Percentiles rank a stretch among this genome's conserved stretches.
phyloP scores from a whole-genome alignment of 2,329 filamentous ascomycete species.

The Ascochyta lentis region DNA sequence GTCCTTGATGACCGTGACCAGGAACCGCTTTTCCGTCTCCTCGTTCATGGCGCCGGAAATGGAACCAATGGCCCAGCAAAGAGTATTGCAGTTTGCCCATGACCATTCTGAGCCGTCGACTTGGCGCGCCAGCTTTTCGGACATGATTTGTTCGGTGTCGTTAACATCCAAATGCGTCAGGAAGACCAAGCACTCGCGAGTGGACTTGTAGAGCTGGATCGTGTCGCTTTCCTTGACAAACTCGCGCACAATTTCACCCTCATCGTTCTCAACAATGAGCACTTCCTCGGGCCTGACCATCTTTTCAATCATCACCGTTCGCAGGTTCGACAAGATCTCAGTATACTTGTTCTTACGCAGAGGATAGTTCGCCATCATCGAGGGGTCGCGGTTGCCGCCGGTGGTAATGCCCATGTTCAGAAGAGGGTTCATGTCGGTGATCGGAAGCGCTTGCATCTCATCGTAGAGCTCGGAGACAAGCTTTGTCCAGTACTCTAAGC shows the following conservation, averaged over 20 bases:
- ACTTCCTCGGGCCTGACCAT: slow-evolving; percentile 99
- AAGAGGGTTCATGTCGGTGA: slow-evolving; percentile 90
- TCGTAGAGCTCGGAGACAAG: slow-evolving; percentile 97
- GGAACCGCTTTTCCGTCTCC: slow-evolving; percentile 97
- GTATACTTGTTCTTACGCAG: slow-evolving; percentile 98
- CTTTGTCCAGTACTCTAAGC: slow-evolving; percentile 98
- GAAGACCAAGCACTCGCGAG: slow-evolving; percentile 94
- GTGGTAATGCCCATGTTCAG: slow-evolving; percentile 79
- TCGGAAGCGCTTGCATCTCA: slow-evolving; percentile 96
- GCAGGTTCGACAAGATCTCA: slow-evolving; percentile 89
- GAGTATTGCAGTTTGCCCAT: slow-evolving; percentile 99
- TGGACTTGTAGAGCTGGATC: slow-evolving; percentile 99
- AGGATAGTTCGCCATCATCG: slow-evolving; percentile 85
- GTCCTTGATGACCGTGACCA: slow-evolving; percentile 99
- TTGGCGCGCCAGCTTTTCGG: slow-evolving; percentile 93
- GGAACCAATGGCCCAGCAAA: slow-evolving; percentile 99
- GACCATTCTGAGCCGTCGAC: slow-evolving; percentile 98
- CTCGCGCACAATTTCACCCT: slow-evolving; percentile 97
- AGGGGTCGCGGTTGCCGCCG: slow-evolving; percentile 84
- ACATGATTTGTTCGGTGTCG: slow-evolving; percentile 99
- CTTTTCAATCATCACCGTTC: slow-evolving; percentile 99
- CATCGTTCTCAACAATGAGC: slow-evolving; percentile 98
- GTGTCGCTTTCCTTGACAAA: slow-evolving; percentile 99
- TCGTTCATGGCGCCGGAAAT: slow-evolving; percentile 99
- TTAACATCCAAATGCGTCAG: slow-evolving; percentile 96